Base-by-base conservation (phyloP, 129 eudicot genomes). In the Artemisia tridentata region DNA sequence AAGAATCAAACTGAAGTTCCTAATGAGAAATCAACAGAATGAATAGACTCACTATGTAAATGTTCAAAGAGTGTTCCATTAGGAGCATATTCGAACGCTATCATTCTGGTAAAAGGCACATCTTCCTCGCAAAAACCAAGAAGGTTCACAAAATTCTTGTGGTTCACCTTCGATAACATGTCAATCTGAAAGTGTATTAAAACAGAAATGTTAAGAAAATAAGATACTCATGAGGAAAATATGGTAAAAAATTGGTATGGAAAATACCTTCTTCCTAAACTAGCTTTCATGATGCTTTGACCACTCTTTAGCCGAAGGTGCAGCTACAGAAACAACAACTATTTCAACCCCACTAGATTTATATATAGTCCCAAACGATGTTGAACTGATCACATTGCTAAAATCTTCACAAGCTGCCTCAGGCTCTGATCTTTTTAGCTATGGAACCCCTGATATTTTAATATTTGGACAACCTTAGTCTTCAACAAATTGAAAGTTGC, bases 341-440 rank as follows among this genome's bases (percentile, higher is more conserved):
- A 93, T 93, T 75, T 93, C 99, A 72, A 88, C 89, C 15, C 99
- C 99, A 76, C 86, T 93, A 25, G 99, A 93, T 57, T 93, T 93
- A 59, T 93, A 93, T 50, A 90, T 74, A 14, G 92, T 85, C 21
- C 99, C 89, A 17, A 73, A 68, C 9, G 97, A 74, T 49, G 89
- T 80, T 16, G 96, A 72, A 52, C 93, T 93, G 9, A 93, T 82
- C 50, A 93, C 99, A 63, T 93, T 93, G 79, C 99, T 90, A 66
- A 93, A 93, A 79, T 87, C 99, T 93, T 93, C 99, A 90, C 99
- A 93, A 74, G 99, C 99, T 47, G 91, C 80, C 74, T 83, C 96
- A 57, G 90, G 92, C 71, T 93, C 99, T 3, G 91, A 80, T 75
- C 97, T 86, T 67, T 84, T 90, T 65, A 93, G 84, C 78, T 86